Conservation (phyloP, 805 yeast species). For the Scheffersomyces spartinae region DNA sequence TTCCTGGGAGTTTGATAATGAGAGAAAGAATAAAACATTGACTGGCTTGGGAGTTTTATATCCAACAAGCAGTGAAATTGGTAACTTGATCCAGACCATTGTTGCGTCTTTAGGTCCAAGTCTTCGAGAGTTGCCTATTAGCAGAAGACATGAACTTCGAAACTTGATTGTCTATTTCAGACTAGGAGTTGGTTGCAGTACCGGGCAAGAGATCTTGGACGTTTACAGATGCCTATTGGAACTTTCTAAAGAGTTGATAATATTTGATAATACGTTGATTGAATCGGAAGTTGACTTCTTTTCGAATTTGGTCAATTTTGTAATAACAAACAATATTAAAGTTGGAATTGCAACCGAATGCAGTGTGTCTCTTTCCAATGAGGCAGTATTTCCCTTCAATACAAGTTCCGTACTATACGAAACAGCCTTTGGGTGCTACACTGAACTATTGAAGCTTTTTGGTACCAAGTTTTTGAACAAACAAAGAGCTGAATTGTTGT, state of each 20-base stretch:
- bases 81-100: conserved; percentile 16
- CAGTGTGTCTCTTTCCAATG: conserved; percentile 27
- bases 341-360: conserved; percentile 20
- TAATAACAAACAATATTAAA: conserved; percentile 24
- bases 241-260: conserved; percentile 24
- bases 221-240: conserved; percentile 13
- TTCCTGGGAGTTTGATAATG: conserved; percentile 16
- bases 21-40: conserved; percentile 10
- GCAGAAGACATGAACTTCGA: conserved; percentile 12
- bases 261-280: conserved; percentile 22
- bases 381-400: conserved; percentile 34
- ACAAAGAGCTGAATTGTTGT: conserved; percentile 40
- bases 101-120: conserved; percentile 29
- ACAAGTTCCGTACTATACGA: conserved; percentile 27
- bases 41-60: too few species aligned
- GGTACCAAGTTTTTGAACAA: conserved; percentile 34
- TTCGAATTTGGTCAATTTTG: conserved; percentile 12
- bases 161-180: conserved; percentile 17
- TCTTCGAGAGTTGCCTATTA: conserved; percentile 11
- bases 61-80: conserved; percentile 12
- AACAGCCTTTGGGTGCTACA: conserved; percentile 43
- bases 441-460: conserved; percentile 42
- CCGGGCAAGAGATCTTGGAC: conserved; percentile 14
- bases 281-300: conserved; percentile 21
- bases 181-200: conserved; percentile 19